phyloP scores from a whole-genome alignment of 257 asterid species.

The Gardenia jasminoides region DNA sequence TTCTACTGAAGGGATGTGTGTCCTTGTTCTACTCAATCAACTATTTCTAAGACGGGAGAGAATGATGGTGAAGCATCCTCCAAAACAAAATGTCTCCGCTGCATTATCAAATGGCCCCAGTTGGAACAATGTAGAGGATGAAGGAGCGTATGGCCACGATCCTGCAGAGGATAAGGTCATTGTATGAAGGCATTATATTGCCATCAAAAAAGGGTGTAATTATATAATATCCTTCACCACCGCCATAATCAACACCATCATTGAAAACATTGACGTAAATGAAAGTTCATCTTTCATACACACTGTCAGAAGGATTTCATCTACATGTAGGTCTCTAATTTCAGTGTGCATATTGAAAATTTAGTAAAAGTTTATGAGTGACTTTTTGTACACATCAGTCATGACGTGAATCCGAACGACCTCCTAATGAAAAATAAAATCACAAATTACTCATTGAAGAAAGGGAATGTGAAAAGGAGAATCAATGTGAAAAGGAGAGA shows the following conservation, averaged over 20 bases:
- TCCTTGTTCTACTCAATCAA: not conserved
- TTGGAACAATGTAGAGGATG: constrained; percentile 18
- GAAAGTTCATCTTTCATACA: not conserved
- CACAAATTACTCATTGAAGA: not conserved
- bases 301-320: not conserved
- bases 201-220: not conserved
- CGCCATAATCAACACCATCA: not conserved
- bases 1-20: not conserved
- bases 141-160: not conserved
- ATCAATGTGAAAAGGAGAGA: not conserved
- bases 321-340: not conserved
- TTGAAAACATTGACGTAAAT: not conserved
- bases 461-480: not conserved
- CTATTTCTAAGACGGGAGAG: not conserved
- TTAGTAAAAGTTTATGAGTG: no score
- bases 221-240: not conserved
- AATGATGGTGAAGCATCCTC: constrained; percentile 9
- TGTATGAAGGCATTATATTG: not conserved
- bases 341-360: not conserved
- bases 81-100: constrained; percentile 19
- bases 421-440: not conserved
- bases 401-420: not conserved
- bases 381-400: not conserved
- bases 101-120: constrained; percentile 7
- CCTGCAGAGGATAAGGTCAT: constrained; percentile 7